These are phyloP conservation scores for Trametes elegans DNA, from an alignment of 768 basidiomycete species.

Conservation along the genomic window DNA sequence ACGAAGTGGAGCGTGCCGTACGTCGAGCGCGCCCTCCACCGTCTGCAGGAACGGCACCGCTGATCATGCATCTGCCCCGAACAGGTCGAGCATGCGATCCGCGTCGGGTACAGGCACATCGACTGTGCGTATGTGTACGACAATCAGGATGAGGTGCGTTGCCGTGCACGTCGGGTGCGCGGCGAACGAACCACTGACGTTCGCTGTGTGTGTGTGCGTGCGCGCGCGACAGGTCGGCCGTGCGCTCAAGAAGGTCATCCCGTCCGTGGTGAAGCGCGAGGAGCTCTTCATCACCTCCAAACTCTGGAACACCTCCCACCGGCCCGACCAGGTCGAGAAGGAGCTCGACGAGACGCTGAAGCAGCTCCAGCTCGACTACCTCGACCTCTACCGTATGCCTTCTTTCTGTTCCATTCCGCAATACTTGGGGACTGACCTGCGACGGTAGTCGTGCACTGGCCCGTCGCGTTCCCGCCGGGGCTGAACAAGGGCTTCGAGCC, in stretches of 20 bases:
- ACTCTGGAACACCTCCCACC: slow-evolving; percentile 78
- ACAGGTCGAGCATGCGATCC: slow-evolving; percentile 74
- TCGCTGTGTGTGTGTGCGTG: no score
- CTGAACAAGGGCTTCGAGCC: slow-evolving; percentile 48
- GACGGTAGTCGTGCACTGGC: slow-evolving; percentile 75
- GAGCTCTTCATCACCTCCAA: slow-evolving; percentile 83
- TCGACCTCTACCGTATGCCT: slow-evolving; percentile 81
- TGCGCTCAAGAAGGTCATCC: slow-evolving; percentile 75
- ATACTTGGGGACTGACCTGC: background rate
- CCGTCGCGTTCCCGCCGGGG: slow-evolving; percentile 63
- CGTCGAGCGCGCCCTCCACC: slow-evolving; percentile 21
- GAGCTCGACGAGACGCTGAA: slow-evolving; percentile 74
- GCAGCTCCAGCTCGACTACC: slow-evolving; percentile 70
- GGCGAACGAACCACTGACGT: no score
- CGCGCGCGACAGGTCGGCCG: slow-evolving; percentile 46
- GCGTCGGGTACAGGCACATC: slow-evolving; percentile 78
- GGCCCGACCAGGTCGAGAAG: slow-evolving; percentile 62
- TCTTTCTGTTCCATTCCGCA: slow-evolving; percentile 7
- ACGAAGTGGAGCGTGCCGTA: slow-evolving; percentile 75
- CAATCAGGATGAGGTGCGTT: slow-evolving; percentile 65
- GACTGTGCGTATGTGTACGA: slow-evolving; percentile 79
- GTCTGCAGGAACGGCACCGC: no score
- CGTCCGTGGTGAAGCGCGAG: slow-evolving; percentile 73
- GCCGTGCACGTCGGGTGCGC: no score
- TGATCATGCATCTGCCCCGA: no score